Evolutionary conservation across 176 grass and related monocot genomes (phyloP).

Genomic region (Areca catechu): DNA sequence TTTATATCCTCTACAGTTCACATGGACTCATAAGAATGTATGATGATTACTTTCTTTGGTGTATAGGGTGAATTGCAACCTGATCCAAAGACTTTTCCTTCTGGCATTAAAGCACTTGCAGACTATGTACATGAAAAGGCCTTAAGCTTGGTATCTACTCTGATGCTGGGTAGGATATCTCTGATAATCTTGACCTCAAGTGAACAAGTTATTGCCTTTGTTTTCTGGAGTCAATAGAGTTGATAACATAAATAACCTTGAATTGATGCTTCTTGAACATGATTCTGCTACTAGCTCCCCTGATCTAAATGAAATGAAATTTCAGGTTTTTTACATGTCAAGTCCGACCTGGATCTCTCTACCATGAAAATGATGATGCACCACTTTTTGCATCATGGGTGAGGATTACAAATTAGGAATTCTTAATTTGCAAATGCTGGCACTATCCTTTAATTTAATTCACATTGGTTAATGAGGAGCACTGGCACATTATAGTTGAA

Average conservation of each 20-base stretch:
- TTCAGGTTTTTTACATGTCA: slow-evolving; percentile 81
- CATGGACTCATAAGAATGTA: no score
- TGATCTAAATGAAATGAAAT: slow-evolving; percentile 23
- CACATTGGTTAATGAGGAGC: no score
- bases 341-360: slow-evolving; percentile 86
- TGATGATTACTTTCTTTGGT: slow-evolving; percentile 3
- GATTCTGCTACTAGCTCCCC: not conserved
- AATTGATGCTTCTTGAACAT: no score
- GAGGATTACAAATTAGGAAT: slow-evolving; percentile 10
- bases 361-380: slow-evolving; percentile 75
- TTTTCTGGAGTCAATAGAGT: no score
- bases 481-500: no score
- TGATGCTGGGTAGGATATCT: slow-evolving; percentile 63
- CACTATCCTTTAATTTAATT: not conserved
- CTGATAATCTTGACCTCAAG: not conserved
- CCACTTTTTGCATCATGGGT: slow-evolving; percentile 85
- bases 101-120: slow-evolving; percentile 79
- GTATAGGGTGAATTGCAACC: slow-evolving; percentile 68
- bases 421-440: slow-evolving; percentile 8
- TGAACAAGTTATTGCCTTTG: no score
- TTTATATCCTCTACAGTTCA: no score
- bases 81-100: slow-evolving; percentile 81
- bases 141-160: slow-evolving; percentile 94
- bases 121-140: slow-evolving; percentile 84
- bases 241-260: no score